Conservation (phyloP, 140 eudicot species). For the Erigeron philadelphicus region DNA sequence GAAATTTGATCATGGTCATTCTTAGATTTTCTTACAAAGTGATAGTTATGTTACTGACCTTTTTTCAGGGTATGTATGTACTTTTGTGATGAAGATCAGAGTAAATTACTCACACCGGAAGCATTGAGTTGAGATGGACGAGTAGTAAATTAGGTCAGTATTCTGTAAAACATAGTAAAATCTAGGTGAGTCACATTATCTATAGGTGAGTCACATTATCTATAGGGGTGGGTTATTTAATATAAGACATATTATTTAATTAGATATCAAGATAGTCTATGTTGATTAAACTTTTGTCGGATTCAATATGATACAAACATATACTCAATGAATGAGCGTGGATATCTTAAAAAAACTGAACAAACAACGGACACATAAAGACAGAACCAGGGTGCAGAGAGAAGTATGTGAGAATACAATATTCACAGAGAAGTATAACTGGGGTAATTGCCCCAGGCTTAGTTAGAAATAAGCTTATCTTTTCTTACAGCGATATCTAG, state of each 20-base stretch:
- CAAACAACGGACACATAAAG: too few species aligned
- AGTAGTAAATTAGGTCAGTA: neutral
- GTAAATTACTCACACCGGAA: neutral
- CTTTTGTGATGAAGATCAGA: neutral
- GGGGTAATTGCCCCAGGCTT: too few species aligned
- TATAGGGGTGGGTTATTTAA: neutral
- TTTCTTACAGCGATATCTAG: neutral
- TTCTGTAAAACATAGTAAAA: neutral
- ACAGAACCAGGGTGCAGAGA: too few species aligned
- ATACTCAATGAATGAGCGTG: too few species aligned
- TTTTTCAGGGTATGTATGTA: neutral
- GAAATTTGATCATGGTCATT: too few species aligned
- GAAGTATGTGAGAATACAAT: too few species aligned
- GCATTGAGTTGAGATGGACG: neutral
- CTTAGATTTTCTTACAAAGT: neutral
- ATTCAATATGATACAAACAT: too few species aligned
- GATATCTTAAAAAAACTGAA: too few species aligned
- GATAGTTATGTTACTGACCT: neutral
- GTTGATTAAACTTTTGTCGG: neutral
- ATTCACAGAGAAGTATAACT: too few species aligned
- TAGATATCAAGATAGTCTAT: too few species aligned
- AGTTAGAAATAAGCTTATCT: neutral
- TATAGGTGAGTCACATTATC: neutral
- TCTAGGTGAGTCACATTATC: neutral
- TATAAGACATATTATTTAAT: neutral